Percentiles rank a stretch among this genome's conserved stretches.
These are phyloP conservation scores for Hypoxylon sp. DNA, from an alignment of 2,329 filamentous ascomycete species.

Conservation along the genomic window DNA sequence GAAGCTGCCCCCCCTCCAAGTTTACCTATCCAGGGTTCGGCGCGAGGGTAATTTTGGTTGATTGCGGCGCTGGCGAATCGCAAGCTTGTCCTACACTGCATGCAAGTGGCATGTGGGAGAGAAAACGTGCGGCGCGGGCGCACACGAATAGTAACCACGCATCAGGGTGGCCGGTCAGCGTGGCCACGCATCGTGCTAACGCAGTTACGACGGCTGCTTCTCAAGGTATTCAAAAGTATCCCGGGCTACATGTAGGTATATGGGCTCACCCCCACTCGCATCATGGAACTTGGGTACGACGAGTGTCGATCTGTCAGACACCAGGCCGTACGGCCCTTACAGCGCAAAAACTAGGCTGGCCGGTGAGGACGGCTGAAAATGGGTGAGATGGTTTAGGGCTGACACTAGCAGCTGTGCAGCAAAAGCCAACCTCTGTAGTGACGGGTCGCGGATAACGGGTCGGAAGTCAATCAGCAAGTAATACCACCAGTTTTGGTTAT, in stretches of 20 bases:
- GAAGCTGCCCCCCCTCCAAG: conserved; percentile 6
- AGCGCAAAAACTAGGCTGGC: conserved; percentile 34
- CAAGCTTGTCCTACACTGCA: conserved; percentile 32
- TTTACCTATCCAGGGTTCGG: conserved; percentile 35
- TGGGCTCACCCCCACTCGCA: conserved; percentile 31
- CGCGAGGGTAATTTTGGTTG: conserved; percentile 31
- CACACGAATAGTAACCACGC: conserved; percentile 45
- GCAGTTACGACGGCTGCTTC: conserved; percentile 22
- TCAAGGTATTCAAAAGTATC: conserved; percentile 28
- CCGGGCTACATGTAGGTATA: too few relatives aligned
- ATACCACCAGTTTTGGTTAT: conserved; percentile 19
- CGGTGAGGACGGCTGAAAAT: conserved; percentile 35
- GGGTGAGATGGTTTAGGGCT: conserved; percentile 45
- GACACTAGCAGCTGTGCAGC: conserved; percentile 39
- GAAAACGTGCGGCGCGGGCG: conserved; percentile 39
- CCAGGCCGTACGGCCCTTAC: conserved; percentile 35
- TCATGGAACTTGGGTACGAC: conserved; percentile 36
- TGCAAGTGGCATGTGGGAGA: conserved; percentile 42
- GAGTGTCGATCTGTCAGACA: conserved; percentile 44
- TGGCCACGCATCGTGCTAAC: conserved; percentile 31
- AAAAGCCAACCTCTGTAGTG: conserved; percentile 15
- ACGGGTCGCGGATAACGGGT: conserved; percentile 11
- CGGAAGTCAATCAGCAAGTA: conserved; percentile 14
- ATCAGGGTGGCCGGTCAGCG: conserved; percentile 38
- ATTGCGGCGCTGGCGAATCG: conserved; percentile 42